These are phyloP conservation scores for Strigomonas galati DNA, from an alignment of 208 protist species.

Conservation along the genomic window DNA sequence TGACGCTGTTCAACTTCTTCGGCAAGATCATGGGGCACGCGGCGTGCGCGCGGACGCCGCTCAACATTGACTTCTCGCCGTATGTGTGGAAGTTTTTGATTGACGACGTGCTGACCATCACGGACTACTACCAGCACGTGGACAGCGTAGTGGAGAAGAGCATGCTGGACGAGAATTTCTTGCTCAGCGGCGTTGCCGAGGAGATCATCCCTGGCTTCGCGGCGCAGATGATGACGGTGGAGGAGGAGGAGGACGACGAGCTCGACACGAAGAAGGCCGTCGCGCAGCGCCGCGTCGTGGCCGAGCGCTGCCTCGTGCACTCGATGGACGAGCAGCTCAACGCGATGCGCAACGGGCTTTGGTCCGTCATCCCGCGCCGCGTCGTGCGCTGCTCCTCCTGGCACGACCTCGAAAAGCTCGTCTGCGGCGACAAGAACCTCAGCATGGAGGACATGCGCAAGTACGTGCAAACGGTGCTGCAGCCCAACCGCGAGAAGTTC, in stretches of 20 bases:
- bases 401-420: constrained; percentile 73
- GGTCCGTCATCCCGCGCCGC: constrained; percentile 69
- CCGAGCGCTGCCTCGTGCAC: constrained; percentile 81
- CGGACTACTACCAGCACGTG: constrained; percentile 88
- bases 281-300: constrained; percentile 47
- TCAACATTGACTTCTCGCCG: constrained; percentile 86
- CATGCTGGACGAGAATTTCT: constrained; percentile 77
- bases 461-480: constrained; percentile 63
- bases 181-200: constrained; percentile 73
- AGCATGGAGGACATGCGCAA: constrained; percentile 58
- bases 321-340: constrained; percentile 84
- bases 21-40: constrained; percentile 88
- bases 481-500: constrained; percentile 39
- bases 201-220: constrained; percentile 79
- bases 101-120: constrained; percentile 71
- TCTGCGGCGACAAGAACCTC: constrained; percentile 77
- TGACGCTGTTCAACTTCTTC: constrained; percentile 86
- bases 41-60: constrained; percentile 55
- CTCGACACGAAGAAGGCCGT: constrained; percentile 24
- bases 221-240: constrained; percentile 38
- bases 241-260: constrained; percentile 23
- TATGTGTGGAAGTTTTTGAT: constrained; percentile 92
- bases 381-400: constrained; percentile 87
- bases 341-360: constrained; percentile 78
- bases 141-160: constrained; percentile 81